These are phyloP conservation scores for Colletotrichum tabaci DNA, from an alignment of 2,329 filamentous ascomycete genomes.

Conservation along the genomic window DNA sequence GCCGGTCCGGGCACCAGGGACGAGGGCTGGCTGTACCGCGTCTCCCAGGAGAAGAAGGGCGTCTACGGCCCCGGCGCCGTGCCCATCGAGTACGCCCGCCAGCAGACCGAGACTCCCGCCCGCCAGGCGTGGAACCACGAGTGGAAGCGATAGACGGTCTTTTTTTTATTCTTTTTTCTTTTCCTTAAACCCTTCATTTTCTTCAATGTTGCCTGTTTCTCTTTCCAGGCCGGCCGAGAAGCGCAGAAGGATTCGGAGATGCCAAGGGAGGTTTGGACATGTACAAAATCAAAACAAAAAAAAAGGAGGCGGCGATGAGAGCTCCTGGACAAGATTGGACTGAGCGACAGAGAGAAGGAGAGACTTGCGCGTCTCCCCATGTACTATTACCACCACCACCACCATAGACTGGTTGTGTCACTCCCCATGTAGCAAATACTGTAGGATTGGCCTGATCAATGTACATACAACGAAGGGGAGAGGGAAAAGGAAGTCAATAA, in stretches of 20 bases:
- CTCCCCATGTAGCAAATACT: background rate
- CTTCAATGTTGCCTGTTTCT: background rate
- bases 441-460: slow-evolving; percentile 26
- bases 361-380: background rate
- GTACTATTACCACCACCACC: slow-evolving; percentile 1
- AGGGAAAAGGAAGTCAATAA: background rate
- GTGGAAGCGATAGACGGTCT: slow-evolving; percentile 77
- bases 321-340: background rate
- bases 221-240: too few relatives aligned
- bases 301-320: background rate
- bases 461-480: background rate
- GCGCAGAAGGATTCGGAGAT: too few relatives aligned
- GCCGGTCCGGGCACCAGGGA: slow-evolving; percentile 70
- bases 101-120: slow-evolving; percentile 86
- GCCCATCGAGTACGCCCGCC: slow-evolving; percentile 91
- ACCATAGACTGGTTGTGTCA: background rate
- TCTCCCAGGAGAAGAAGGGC: slow-evolving; percentile 92
- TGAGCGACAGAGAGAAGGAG: too few relatives aligned
- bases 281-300: background rate
- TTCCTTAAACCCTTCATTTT: background rate
- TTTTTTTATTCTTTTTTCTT: background rate
- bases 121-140: slow-evolving; percentile 91
- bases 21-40: slow-evolving; percentile 83
- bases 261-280: too few relatives aligned
- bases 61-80: slow-evolving; percentile 80